These are phyloP conservation scores for Eimeria brunetti DNA, from an alignment of 169 alveolate genomes.

Conservation along the genomic window DNA sequence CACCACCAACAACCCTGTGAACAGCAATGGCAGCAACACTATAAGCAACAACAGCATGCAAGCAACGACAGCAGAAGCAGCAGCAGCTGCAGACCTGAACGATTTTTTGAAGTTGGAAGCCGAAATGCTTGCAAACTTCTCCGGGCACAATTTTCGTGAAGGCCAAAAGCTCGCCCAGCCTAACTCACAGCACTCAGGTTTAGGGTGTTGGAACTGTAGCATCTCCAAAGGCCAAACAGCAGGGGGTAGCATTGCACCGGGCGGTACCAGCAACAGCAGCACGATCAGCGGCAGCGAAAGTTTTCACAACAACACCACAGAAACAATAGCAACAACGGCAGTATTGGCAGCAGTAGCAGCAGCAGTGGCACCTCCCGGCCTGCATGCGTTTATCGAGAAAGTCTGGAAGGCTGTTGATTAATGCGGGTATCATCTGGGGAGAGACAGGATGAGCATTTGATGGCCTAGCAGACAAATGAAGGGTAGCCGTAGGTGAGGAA, in stretches of 20 bases:
- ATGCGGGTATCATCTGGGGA: neutral
- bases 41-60: neutral
- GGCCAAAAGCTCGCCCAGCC: constrained; percentile 55
- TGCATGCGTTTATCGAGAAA: constrained; percentile 59
- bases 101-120: neutral
- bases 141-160: neutral
- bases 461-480: neutral
- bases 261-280: neutral
- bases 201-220: neutral
- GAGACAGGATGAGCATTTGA: neutral
- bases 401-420: constrained; percentile 15
- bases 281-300: neutral
- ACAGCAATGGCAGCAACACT: neutral
- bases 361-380: constrained; percentile 43
- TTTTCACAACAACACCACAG: neutral
- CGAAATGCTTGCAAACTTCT: constrained; percentile 16
- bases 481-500: neutral
- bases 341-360: constrained; percentile 22
- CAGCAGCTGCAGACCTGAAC: constrained; percentile 25
- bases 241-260: neutral
- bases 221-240: too few relatives aligned
- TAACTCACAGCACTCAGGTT: neutral
- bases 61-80: constrained; percentile 44
- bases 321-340: neutral
- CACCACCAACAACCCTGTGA: neutral